Evolutionary conservation across 2,329 filamentous ascomycete genomes (phyloP), one percentile per base, ranked within the genome.

Genomic region (Cercospora sp.): DNA sequence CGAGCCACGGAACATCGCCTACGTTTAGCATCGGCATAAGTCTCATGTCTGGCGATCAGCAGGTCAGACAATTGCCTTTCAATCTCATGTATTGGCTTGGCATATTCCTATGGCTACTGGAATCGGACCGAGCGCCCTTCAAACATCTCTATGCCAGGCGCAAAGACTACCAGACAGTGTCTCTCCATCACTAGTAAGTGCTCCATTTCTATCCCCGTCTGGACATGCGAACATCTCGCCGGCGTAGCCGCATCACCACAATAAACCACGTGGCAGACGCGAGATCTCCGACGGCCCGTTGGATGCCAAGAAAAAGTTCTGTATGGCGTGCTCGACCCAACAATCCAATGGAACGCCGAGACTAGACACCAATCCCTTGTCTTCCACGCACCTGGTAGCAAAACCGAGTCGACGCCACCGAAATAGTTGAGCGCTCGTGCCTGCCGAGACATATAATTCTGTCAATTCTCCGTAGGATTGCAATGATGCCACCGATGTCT

Each of bases 401-500:
- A 28, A 40, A 53, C 10, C 20, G 23, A 28, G 20, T 51, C 45
- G 57, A 30, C 36, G 42, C 57, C 58, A 36, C 30, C 33, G 58
- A 63, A 63, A 13, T 60, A 18, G 40, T 26, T 55, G 23, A 42
- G 40, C 55, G 63, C 33, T 63, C 16, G 7, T 59, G 33, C 42
- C 18, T 53, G 48, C 33, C 18, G 51, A 30, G 20, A 67, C 28
- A 60, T 33, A 59, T 28, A 26, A 69, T 65, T 68, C 51, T 69
- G 60, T 67, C 69, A 71, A 69, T 63, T 51, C 51, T 40, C 45
- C 55, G 33, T 55, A 45, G 51, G 28, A 26, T 63, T 57, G 48
- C 12, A 33, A 45, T 67, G 63, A 33, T 66, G 48, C 28, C 53
- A 71, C 63, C 20, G 63, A 69, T 61, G 67, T 65, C 67, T 26